A percentile compares a stretch with the other conserved stretches of the same genome.
Evolutionary conservation across 2,329 filamentous ascomycete genomes (phyloP).

Genomic region (Penicillium sumatraense): DNA sequence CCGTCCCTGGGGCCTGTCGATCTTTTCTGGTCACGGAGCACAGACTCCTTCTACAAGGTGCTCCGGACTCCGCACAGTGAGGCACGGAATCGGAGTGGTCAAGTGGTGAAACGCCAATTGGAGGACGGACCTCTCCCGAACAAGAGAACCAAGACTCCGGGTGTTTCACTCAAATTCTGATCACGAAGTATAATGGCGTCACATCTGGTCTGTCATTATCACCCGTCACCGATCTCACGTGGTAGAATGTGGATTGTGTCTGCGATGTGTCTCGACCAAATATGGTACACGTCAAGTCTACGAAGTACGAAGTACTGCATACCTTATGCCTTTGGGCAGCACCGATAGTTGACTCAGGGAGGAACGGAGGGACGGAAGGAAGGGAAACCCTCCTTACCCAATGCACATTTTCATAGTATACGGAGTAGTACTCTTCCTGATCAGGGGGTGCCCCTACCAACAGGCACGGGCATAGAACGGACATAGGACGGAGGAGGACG

Average conservation of each 20-base stretch:
- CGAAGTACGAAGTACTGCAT: too few relatives aligned
- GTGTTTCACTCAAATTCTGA: conserved; percentile 22
- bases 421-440: not conserved
- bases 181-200: conserved; percentile 6
- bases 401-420: not conserved
- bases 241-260: not conserved
- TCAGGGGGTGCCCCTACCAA: conserved; percentile 4
- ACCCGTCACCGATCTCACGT: not conserved
- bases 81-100: conserved; percentile 10
- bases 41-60: conserved; percentile 11
- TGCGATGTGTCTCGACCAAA: not conserved
- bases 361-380: not conserved
- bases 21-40: conserved; percentile 18
- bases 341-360: conserved; percentile 6
- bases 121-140: not conserved
- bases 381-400: conserved; percentile 3
- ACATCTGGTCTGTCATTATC: not conserved
- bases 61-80: not conserved
- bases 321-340: conserved; percentile 5
- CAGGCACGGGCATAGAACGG: conserved; percentile 8
- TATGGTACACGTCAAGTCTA: conserved; percentile 6
- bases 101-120: conserved; percentile 22
- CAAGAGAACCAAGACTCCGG: conserved; percentile 6
- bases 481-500: not conserved
- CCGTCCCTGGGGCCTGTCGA: conserved; percentile 18